Evolutionary conservation across 2,329 filamentous ascomycete species (phyloP), one percentile per base, ranked within the genome.

Genomic region (Botrytis medusae): DNA sequence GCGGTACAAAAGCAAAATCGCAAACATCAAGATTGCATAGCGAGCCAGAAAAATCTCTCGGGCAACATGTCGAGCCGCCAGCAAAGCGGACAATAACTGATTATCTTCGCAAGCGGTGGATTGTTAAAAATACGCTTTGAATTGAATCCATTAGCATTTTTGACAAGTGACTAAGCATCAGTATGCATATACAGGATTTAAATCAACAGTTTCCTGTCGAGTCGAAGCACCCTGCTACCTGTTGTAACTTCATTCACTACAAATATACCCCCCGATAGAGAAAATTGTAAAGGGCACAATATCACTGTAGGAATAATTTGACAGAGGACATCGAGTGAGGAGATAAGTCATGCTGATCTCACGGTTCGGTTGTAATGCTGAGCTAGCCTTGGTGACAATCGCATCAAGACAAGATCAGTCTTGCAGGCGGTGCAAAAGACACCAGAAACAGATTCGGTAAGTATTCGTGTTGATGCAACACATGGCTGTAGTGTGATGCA

Each of bases 11-110:
- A 57, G 22, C 12, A 40, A 48, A n/a, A 68, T 22, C 10, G 54
- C 20, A 68, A 68, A 42, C 34, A 68, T 68, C 12, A 68, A 57
- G 25, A 68, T 42, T 48, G n/a, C 32, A 68, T 46, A 22, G 32
- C 46, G 48, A 32, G 48, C 65, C 20, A 68, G 37, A 37, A 22
- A 14, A 68, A 32, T 57, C 22, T 57, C 44, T 46, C 10, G 48
- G 65, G 20, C 48, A 57, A 32, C 42, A 57, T 14, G 34, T 57
- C 20, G 51, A 68, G 25, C 65, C 48, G 4, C 32, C 25, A 37
- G 44, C 25, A 18, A 68, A 57, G 18, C 37, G 34, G 48, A 25
- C 22, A 6, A 40, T 42, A 68, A 14, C 9, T 42, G 32, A 34
- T 68, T 37, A 3, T 68, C 37, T 54, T 57, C 29, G 22, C n/a